Evolutionary conservation across 148 eudicot genomes (phyloP).

Genomic region (Heliamphora exappendiculata): DNA sequence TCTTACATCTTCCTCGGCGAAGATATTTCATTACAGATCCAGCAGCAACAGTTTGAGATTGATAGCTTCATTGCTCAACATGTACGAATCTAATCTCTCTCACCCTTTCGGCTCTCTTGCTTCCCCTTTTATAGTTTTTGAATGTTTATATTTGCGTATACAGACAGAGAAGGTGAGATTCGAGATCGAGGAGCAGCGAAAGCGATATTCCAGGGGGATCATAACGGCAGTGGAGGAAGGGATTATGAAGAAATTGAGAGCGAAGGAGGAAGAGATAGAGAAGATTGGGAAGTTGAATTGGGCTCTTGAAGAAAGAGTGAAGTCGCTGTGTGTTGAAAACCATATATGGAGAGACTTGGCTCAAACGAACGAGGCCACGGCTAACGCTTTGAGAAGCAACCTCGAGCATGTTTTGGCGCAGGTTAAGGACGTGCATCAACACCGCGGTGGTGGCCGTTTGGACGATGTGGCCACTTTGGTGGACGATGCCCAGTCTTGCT

Average conservation of each 20-base stretch:
- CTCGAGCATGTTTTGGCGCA: conserved; percentile 55
- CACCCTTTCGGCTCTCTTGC: neutral
- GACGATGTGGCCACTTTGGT: conserved; percentile 3
- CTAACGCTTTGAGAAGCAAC: conserved; percentile 47
- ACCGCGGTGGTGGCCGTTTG: neutral
- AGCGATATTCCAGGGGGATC: conserved; percentile 31
- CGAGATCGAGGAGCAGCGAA: conserved; percentile 50
- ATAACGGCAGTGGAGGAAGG: conserved; percentile 44
- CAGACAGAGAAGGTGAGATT: conserved; percentile 59
- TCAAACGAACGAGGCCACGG: conserved; percentile 78
- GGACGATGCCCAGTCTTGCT: conserved; percentile 71
- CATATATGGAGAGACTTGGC: conserved; percentile 84
- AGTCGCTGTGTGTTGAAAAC: conserved; percentile 53
- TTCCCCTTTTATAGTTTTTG: neutral
- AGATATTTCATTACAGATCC: conserved; percentile 56
- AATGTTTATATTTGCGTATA: neutral
- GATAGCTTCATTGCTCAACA: conserved; percentile 58
- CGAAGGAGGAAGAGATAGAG: conserved; percentile 50
- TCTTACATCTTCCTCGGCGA: conserved; percentile 50
- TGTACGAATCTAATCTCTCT: conserved; percentile 25
- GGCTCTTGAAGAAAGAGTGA: conserved; percentile 54
- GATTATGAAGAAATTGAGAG: conserved; percentile 35
- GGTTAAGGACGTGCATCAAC: conserved; percentile 15
- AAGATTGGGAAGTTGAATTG: conserved; percentile 47
- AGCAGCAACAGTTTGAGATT: conserved; percentile 57